Conservation (phyloP, 208 protist species). For the Trypanosoma grayi region DNA sequence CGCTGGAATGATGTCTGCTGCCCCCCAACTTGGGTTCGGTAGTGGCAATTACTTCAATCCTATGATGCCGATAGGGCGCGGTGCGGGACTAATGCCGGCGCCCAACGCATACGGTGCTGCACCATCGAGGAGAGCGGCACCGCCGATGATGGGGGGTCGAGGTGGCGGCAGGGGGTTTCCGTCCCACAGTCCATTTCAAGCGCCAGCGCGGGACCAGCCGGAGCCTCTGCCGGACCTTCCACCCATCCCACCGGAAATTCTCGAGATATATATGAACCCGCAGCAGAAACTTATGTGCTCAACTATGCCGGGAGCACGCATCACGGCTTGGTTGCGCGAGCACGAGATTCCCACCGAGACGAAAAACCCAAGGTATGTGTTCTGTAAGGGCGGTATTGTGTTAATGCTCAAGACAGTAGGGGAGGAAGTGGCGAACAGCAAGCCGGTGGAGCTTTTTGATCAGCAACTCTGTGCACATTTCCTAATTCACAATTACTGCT, state of each 20-base stretch:
- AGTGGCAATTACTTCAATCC: constrained; percentile 24
- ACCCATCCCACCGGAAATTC: constrained; percentile 58
- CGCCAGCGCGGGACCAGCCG: constrained; percentile 18
- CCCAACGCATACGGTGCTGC: constrained; percentile 3
- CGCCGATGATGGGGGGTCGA: constrained; percentile 5
- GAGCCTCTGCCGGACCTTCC: constrained; percentile 22
- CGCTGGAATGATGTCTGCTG: constrained; percentile 23
- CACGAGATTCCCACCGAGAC: constrained; percentile 44
- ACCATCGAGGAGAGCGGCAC: not conserved
- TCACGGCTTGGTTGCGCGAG: constrained; percentile 84
- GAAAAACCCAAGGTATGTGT: constrained; percentile 65
- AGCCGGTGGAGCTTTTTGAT: constrained; percentile 84
- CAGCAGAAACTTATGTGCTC: constrained; percentile 61
- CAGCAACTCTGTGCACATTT: constrained; percentile 88
- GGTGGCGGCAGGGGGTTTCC: constrained; percentile 1
- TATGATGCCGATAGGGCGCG: constrained; percentile 16
- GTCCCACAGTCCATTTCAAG: constrained; percentile 4
- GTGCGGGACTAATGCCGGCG: constrained; percentile 16
- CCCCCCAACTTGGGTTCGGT: not conserved
- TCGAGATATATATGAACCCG: constrained; percentile 67
- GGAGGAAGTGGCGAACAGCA: constrained; percentile 64
- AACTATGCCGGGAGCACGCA: constrained; percentile 75
- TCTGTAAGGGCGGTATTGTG: constrained; percentile 68
- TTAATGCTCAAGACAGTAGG: constrained; percentile 80
- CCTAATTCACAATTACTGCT: constrained; percentile 83